Evolutionary conservation across 2,329 filamentous ascomycete genomes (phyloP), one percentile per base, ranked within the genome.

Genomic region (Coccinonectria pachysandricola): DNA sequence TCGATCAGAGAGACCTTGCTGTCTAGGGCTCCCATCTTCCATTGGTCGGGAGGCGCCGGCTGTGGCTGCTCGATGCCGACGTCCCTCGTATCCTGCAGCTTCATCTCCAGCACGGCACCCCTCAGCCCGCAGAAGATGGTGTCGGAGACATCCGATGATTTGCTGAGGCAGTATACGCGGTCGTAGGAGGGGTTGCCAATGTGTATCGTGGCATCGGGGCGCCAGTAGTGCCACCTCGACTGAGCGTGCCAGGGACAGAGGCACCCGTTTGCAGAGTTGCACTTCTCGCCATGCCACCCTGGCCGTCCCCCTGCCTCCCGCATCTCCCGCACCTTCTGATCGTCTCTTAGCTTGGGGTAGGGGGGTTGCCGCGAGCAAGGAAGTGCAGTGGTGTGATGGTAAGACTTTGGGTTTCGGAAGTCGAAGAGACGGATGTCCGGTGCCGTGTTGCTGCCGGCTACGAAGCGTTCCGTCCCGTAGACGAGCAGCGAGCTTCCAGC

Each of bases 381-480:
- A 8, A 70, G 50, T 4, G 55, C 60, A 4, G 57, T 50, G 3
- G 63, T 64, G 47, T 71, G 60, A 28, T 60, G 48, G 36, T 72
- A 72, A 3, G 49, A 36, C 35, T 53, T 62, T 0, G 59, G 46
- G 50, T 61, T 65, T 8, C 68, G 65, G 28, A 68, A 67, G 51
- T 73, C 68, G 32, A 71, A 72, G 16, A 71, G 45, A 27, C 65
- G 63, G 28, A 73, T 34, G 7, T 55, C 52, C 0, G 59, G 49
- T 4, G 53, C 52, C 10, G 52, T 50, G 18, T 59, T 60, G 37
- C 59, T 64, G 3, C 66, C 68, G 0, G 58, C 58, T 4, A 71
- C 42, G 31, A 73, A 73, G 8, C 64, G 56, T 24, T 70, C 61
- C 2, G 54, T 52, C 18, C 65, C 67, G 28, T 64, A 65, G 1